These are phyloP conservation scores for Agaricus blazei DNA, from an alignment of 768 basidiomycete genomes.

Conservation along the genomic window DNA sequence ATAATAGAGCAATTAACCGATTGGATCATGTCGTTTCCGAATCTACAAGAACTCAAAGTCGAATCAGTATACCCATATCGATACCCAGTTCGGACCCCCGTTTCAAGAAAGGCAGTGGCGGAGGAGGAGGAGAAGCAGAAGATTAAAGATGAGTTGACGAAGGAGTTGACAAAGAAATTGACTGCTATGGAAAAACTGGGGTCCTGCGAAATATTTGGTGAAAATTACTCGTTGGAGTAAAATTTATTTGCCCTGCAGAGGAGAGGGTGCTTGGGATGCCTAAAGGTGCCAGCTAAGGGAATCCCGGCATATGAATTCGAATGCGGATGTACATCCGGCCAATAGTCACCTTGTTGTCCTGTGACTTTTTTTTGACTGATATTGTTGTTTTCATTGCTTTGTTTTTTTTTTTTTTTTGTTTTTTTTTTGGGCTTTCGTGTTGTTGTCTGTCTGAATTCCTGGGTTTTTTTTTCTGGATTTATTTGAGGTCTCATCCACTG, in stretches of 20 bases:
- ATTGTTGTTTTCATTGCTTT: neutral
- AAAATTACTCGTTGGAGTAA: neutral
- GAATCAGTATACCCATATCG: constrained; percentile 7
- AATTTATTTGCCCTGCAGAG: too few relatives aligned
- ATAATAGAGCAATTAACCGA: constrained; percentile 1
- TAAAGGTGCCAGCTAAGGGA: too few relatives aligned
- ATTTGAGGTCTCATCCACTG: neutral
- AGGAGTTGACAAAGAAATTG: neutral
- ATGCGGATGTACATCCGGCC: neutral
- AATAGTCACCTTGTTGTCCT: neutral
- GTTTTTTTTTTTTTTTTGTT: neutral
- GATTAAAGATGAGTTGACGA: neutral
- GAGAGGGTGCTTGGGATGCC: neutral
- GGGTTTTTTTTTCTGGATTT: too few relatives aligned
- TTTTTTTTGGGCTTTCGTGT: neutral
- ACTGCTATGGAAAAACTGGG: constrained; percentile 1
- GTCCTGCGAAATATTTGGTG: constrained; percentile 5
- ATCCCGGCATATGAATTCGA: neutral
- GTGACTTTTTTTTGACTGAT: neutral
- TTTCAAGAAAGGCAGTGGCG: neutral
- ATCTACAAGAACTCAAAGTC: constrained; percentile 2
- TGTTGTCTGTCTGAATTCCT: neutral
- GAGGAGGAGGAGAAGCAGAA: constrained; percentile 5
- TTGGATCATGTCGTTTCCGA: constrained; percentile 9
- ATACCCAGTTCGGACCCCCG: constrained; percentile 3